Evolutionary conservation across 2,329 filamentous ascomycete genomes (phyloP).

Genomic region (Cryphonectria radicalis): DNA sequence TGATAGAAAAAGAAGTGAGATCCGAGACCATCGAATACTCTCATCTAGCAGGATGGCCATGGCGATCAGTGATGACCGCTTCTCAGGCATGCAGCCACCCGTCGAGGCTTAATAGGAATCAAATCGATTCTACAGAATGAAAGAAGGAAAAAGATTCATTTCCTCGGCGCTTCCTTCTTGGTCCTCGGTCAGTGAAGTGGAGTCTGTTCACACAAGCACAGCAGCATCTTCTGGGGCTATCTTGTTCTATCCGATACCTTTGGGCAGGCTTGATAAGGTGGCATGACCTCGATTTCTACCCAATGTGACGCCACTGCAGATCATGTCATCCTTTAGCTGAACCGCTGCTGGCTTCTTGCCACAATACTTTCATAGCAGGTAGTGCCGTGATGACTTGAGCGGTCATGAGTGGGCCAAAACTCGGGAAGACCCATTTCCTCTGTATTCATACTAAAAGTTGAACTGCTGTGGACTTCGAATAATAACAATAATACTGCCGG

Average conservation of each 20-base stretch:
- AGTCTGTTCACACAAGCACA: slow-evolving; percentile 8
- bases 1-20: neutral
- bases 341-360: neutral
- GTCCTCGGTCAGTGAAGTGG: slow-evolving; percentile 18
- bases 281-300: neutral
- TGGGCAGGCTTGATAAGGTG: neutral
- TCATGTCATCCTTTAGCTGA: slow-evolving; percentile 6
- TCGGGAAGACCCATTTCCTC: neutral
- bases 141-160: neutral
- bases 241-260: neutral
- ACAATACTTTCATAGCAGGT: neutral
- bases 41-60: slow-evolving; percentile 14
- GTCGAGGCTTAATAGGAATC: neutral
- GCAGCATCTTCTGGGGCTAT: neutral
- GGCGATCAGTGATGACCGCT: neutral
- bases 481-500: neutral
- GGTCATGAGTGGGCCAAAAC: neutral
- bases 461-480: neutral
- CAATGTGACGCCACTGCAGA: slow-evolving; percentile 7
- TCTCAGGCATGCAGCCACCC: slow-evolving; percentile 6
- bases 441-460: neutral
- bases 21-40: neutral
- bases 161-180: neutral
- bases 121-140: neutral
- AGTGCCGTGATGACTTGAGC: neutral